Conservation (phyloP, 2,329 filamentous ascomycete species). For the Monilinia vaccinii-corymbosi region DNA sequence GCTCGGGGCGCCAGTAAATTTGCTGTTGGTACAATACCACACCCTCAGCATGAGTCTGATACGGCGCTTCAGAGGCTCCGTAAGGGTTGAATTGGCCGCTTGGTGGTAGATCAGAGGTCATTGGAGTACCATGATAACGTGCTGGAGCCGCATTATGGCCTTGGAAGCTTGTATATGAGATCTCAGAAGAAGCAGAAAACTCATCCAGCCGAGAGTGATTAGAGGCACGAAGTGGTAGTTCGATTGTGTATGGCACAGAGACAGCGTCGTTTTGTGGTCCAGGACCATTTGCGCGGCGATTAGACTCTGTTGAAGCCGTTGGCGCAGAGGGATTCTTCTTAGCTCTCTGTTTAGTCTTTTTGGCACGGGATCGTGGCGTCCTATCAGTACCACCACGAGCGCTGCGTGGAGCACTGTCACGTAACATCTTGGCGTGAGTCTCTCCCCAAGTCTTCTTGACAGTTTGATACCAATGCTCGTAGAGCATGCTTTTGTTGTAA, state of each 20-base stretch:
- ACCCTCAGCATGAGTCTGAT: neutral
- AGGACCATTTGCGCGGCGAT: no score
- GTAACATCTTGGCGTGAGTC: neutral
- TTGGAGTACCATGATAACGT: neutral
- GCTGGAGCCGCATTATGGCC: neutral
- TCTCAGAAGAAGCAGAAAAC: neutral
- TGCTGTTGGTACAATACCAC: neutral
- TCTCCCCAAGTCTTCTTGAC: neutral
- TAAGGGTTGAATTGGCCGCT: neutral
- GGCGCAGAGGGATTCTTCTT: accelerated
- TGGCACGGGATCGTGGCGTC: neutral
- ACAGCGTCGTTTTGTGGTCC: neutral
- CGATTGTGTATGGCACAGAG: no score
- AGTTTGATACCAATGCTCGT: slow-evolving; percentile 15
- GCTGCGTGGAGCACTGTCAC: neutral
- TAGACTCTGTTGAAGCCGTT: neutral
- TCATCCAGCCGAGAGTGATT: neutral
- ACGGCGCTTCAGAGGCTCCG: neutral
- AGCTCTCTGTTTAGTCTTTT: neutral
- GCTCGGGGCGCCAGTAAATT: neutral
- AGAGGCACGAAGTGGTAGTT: neutral
- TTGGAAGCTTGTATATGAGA: neutral
- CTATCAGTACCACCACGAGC: neutral
- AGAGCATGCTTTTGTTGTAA: slow-evolving; percentile 8
- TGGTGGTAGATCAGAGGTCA: neutral